Percentiles rank a stretch among this genome's conserved stretches.
Conservation (phyloP, 2,329 filamentous ascomycete species). For the Arthroderma sp. region DNA sequence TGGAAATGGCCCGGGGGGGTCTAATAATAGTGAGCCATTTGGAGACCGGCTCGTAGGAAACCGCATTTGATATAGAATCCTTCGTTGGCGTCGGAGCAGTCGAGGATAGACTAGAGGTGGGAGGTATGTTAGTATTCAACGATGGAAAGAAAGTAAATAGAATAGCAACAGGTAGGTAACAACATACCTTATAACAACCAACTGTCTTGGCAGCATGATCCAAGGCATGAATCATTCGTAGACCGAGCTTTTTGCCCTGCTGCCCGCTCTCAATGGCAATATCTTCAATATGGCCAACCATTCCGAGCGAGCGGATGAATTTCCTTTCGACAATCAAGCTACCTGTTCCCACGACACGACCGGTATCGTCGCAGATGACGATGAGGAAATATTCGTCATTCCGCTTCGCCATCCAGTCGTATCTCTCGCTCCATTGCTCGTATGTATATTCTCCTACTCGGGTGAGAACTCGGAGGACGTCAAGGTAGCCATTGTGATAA, state of each 20-base stretch:
- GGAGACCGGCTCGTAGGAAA: constrained; percentile 77
- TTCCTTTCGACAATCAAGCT: constrained; percentile 87
- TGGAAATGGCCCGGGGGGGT: too few species aligned
- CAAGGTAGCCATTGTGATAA: constrained; percentile 71
- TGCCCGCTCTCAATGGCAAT: constrained; percentile 91
- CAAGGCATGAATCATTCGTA: constrained; percentile 85
- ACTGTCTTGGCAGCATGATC: constrained; percentile 77
- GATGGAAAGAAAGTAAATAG: background rate
- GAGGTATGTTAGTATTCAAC: constrained; percentile 9
- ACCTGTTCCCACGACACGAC: constrained; percentile 74
- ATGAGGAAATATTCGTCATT: constrained; percentile 75
- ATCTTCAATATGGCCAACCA: constrained; percentile 91
- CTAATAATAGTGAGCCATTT: constrained; percentile 91
- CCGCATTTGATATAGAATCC: constrained; percentile 98
- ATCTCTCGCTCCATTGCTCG: constrained; percentile 63
- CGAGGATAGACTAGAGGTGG: constrained; percentile 60
- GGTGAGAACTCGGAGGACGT: constrained; percentile 80
- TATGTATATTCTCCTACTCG: constrained; percentile 78
- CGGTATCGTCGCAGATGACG: constrained; percentile 61
- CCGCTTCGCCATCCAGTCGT: constrained; percentile 63
- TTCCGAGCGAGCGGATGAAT: constrained; percentile 35
- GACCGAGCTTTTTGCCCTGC: constrained; percentile 91
- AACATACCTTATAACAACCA: constrained; percentile 95
- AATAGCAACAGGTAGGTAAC: constrained; percentile 1
- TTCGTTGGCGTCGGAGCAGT: constrained; percentile 92